Base-by-base conservation (phyloP, 2,329 filamentous ascomycete genomes). In the Myotisia sp. region DNA sequence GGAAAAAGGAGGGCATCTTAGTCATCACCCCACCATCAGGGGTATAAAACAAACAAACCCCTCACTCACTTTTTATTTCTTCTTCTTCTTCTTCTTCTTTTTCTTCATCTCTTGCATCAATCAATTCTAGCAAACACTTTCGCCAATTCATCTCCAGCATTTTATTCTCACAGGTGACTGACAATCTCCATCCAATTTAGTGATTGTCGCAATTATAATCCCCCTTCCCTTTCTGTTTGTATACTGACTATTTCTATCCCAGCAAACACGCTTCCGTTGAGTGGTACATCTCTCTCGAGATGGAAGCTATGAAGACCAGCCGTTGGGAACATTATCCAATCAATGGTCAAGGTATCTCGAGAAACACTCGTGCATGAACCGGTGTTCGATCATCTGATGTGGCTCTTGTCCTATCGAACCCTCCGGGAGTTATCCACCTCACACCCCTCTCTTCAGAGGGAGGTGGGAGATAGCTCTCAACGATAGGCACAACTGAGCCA, bases 281-380 rank as follows among this genome's bases (percentile, higher is more conserved):
- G 37, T 29, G 41, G 44, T 45, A 41, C 42, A 35, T 41, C 38
- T 37, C 40, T 43, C 46, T 35, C 33, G 44, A 43, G 45, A 50
- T 50, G 56, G 56, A 59, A 26, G 54, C 46, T 50, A 56, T 59
- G 53, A 43, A 46, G 41, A 47, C 44, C 51, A 56, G 53, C 54
- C 47, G 53, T 51, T 59, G 55, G 54, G 47, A 44, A 43, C 37
- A 35, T 37, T 33, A 44, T 56, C 52, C 50, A 53, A 26, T 44
- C 34, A 47, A 53, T 52, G 56, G 60, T 63, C 60, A 63, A 64
- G 60, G 60, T 64, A 63, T 60, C 54, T 56, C 55, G 56, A 51
- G 54, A 56, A 59, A 56, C 47, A 44, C 53, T 47, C 55, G 63
- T 62, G 70, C 70, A 70, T 76, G 72, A 68, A 70, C 72, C 72